Evolutionary conservation across 768 basidiomycete species (phyloP), one percentile per base, ranked within the genome.

Genomic region (Dendrothele bispora): DNA sequence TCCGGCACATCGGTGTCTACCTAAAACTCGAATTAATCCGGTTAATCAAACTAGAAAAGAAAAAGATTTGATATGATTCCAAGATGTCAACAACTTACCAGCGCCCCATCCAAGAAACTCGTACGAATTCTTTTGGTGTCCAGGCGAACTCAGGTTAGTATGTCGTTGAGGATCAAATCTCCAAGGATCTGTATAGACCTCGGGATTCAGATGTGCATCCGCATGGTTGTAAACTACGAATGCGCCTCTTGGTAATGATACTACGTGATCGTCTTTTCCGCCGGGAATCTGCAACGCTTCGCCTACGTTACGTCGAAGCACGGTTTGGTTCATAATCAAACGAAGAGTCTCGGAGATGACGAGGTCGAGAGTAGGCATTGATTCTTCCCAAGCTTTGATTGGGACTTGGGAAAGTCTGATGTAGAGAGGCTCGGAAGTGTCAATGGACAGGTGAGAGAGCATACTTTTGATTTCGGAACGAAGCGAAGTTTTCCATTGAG

Each of bases 271-370:
- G n/a, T n/a, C n/a, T n/a, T n/a, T n/a, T n/a, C n/a, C n/a, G n/a
- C n/a, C n/a, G n/a, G n/a, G n/a, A n/a, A 70, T 50, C 0, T 45
- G 40, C 0, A 71, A 34, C 25, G 68, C 68, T 11, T 63, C 59
- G 1, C 49, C 47, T 14, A 70, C 28, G 48, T 73, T 73, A 3
- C 73, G 60, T 10, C 72, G 68, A 21, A 72, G 53, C 1, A 58
- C 48, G 2, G 70, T 63, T 1, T 54, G 60, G 4, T 56, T 60
- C 15, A 61, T 11, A 1, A 60, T 57, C 5, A 73, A 40, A 6
- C 72, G 65, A 5, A 75, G 53, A 1, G 72, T 74, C 50, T 75
- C 72, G 15, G 69, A 65, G 21, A 72, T 63, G 20, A 68, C 57
- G 12, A 63, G 48, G 12, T 74, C 71, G 25, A 72, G n/a, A 10